These are phyloP conservation scores for Bryoglossum gracile DNA, from an alignment of 495 filamentous ascomycete species.

Conservation along the genomic window DNA sequence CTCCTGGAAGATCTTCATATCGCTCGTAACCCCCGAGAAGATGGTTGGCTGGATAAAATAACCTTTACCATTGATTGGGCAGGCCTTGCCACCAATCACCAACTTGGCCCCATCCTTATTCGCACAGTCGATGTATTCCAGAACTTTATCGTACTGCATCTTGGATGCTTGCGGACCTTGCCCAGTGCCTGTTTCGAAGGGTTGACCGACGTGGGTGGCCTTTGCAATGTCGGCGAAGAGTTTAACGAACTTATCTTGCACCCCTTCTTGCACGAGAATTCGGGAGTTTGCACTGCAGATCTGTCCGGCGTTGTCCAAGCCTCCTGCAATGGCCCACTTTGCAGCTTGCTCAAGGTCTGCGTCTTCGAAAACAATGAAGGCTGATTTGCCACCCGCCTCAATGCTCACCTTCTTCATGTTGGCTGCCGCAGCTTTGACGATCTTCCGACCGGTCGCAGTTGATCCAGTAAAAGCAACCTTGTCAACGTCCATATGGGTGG, in stretches of 20 bases:
- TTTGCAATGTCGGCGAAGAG: slow-evolving; percentile 60
- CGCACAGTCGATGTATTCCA: slow-evolving; percentile 66
- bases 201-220: slow-evolving; percentile 39
- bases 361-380: slow-evolving; percentile 77
- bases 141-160: slow-evolving; percentile 62
- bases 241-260: slow-evolving; percentile 66
- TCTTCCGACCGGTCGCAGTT: slow-evolving; percentile 69
- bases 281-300: slow-evolving; percentile 82
- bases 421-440: slow-evolving; percentile 66
- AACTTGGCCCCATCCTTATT: slow-evolving; percentile 60
- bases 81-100: slow-evolving; percentile 55
- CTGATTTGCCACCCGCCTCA: slow-evolving; percentile 86
- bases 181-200: slow-evolving; percentile 57
- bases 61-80: slow-evolving; percentile 43
- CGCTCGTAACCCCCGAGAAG: slow-evolving; percentile 60
- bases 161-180: slow-evolving; percentile 75
- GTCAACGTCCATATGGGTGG: slow-evolving; percentile 76
- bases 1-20: slow-evolving; percentile 62
- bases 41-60: slow-evolving; percentile 78
- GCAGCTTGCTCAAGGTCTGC: slow-evolving; percentile 74
- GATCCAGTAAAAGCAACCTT: slow-evolving; percentile 89
- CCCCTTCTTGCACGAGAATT: slow-evolving; percentile 68
- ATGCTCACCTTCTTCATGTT: slow-evolving; percentile 91
- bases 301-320: slow-evolving; percentile 45
- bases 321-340: slow-evolving; percentile 41